Conservation (phyloP, 2,329 filamentous ascomycete genomes). For the Aspergillus sp. region DNA sequence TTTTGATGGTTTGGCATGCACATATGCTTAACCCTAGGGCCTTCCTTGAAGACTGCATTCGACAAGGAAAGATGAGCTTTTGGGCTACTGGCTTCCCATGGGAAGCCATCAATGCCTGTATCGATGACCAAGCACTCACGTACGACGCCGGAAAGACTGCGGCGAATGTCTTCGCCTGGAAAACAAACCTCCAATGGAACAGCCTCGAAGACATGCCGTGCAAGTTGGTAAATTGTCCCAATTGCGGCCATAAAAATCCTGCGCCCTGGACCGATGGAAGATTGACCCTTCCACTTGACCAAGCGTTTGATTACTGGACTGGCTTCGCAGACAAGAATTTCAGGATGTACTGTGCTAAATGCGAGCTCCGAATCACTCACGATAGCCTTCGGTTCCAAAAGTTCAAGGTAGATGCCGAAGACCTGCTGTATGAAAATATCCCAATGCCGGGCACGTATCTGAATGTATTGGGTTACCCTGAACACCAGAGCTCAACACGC, state of each 20-base stretch:
- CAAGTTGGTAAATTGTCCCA: conserved; percentile 58
- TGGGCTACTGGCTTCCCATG: conserved; percentile 70
- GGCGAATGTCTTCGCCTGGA: conserved; percentile 47
- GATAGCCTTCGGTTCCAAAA: conserved; percentile 62
- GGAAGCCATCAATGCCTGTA: conserved; percentile 57
- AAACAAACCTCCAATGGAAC: conserved; percentile 59
- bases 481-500: conserved; percentile 11
- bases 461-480: conserved; percentile 54
- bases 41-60: conserved; percentile 73
- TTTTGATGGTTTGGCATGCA: conserved; percentile 77
- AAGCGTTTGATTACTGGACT: conserved; percentile 23
- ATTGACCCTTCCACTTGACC: conserved; percentile 22
- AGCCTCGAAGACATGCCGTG: conserved; percentile 53
- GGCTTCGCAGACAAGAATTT: conserved; percentile 51
- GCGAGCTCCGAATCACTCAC: conserved; percentile 53
- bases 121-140: conserved; percentile 58
- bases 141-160: conserved; percentile 53
- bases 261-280: conserved; percentile 60
- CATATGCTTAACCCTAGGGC: conserved; percentile 74
- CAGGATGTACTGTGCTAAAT: conserved; percentile 50
- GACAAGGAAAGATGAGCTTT: conserved; percentile 53
- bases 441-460: conserved; percentile 71
- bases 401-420: conserved; percentile 58
- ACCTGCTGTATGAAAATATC: conserved; percentile 46
- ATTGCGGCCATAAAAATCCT: conserved; percentile 45